Conservation (phyloP, 2,329 filamentous ascomycete species). For the Thelonectria blattea region DNA sequence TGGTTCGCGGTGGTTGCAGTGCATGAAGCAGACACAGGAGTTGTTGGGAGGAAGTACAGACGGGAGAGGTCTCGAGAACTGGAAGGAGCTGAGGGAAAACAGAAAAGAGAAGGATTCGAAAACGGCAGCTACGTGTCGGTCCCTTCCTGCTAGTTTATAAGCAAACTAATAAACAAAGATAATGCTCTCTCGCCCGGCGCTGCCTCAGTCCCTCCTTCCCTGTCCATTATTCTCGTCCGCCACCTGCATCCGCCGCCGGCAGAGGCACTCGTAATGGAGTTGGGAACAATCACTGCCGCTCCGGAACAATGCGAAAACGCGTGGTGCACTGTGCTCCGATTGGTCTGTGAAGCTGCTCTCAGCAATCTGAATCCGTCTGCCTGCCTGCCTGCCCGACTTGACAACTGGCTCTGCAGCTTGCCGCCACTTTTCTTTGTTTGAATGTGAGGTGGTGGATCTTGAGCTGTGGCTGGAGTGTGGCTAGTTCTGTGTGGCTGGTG, state of each 20-base stretch:
- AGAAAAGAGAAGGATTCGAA: not conserved
- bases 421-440: constrained; percentile 4
- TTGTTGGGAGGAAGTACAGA: not conserved
- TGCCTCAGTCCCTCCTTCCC: not conserved
- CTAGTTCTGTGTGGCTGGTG: not conserved
- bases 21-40: not conserved
- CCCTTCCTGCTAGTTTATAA: constrained; percentile 15
- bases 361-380: constrained; percentile 21
- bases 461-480: too few species aligned
- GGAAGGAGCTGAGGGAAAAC: not conserved
- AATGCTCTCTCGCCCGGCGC: constrained; percentile 5
- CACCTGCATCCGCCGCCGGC: not conserved
- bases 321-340: constrained; percentile 28
- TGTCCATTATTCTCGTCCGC: constrained; percentile 3
- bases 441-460: not conserved
- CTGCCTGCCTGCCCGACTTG: not conserved
- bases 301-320: constrained; percentile 29
- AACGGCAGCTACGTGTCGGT: constrained; percentile 2
- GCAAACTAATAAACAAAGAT: constrained; percentile 13
- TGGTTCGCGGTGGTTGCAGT: constrained; percentile 3
- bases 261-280: constrained; percentile 1
- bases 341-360: constrained; percentile 31
- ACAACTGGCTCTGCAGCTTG: constrained; percentile 4
- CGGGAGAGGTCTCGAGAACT: not conserved
- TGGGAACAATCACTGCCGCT: constrained; percentile 19